phyloP scores from a whole-genome alignment of 176 grass and related monocot genomes.

The Poa pratensis region DNA sequence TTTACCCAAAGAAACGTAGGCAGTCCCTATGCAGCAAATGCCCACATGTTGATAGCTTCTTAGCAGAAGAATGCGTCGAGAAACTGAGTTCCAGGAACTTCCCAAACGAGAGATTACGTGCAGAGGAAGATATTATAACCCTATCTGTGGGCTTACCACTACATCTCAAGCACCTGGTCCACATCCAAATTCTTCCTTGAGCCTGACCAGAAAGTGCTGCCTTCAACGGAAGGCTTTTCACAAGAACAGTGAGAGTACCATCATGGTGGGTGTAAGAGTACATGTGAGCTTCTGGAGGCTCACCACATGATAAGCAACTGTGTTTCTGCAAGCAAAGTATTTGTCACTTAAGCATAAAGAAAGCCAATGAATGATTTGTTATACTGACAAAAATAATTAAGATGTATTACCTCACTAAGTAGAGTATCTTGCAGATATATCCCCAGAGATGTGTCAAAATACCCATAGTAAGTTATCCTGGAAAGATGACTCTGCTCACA shows the following conservation, averaged over 20 bases:
- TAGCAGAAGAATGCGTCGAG: constrained; percentile 78
- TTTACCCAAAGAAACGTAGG: constrained; percentile 95
- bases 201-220: constrained; percentile 49
- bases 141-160: constrained; percentile 59
- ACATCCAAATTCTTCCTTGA: constrained; percentile 95
- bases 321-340: constrained; percentile 68
- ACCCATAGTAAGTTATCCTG: constrained; percentile 91
- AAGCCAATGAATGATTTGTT: constrained; percentile 31
- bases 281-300: constrained; percentile 74
- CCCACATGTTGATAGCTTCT: constrained; percentile 77
- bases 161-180: constrained; percentile 91
- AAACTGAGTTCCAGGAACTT: constrained; percentile 98
- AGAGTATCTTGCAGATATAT: constrained; percentile 76
- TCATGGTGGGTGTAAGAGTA: constrained; percentile 86
- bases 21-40: constrained; percentile 92
- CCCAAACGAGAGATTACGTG: constrained; percentile 80
- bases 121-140: constrained; percentile 76
- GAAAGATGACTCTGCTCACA: constrained; percentile 90
- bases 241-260: constrained; percentile 78
- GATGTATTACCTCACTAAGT: constrained; percentile 71
- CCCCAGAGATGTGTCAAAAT: constrained; percentile 83
- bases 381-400: constrained; percentile 47
- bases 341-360: constrained; percentile 30
- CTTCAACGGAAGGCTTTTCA: constrained; percentile 58
- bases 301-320: constrained; percentile 71